Conservation (phyloP, 164 flowering plant genomes). For the Magnolia changhungtana region DNA sequence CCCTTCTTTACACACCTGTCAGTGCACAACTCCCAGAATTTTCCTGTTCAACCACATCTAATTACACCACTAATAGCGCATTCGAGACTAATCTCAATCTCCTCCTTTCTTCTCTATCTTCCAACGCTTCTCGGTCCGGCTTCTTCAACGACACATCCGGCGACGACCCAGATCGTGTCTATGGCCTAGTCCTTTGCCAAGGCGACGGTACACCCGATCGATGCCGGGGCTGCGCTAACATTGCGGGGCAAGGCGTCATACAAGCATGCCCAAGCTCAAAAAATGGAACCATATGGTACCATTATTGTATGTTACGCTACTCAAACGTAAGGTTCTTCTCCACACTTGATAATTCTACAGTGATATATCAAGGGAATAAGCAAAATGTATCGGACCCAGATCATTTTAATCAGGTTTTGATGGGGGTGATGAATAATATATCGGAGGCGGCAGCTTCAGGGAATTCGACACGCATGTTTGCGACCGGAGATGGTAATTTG, state of each 20-base stretch:
- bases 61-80: not conserved
- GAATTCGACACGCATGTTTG: constrained; percentile 19
- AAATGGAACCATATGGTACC: not conserved
- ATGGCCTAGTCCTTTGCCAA: constrained; percentile 2
- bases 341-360: not conserved
- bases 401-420: not conserved
- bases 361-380: not conserved
- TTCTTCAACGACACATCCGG: not conserved
- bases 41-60: not conserved
- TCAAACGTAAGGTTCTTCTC: not conserved
- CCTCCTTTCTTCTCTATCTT: not conserved
- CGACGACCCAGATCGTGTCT: not conserved
- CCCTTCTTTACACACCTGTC: not conserved
- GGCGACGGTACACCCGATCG: not conserved
- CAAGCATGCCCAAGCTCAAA: not conserved
- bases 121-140: not conserved
- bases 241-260: not conserved
- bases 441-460: not conserved
- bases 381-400: not conserved
- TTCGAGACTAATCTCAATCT: not conserved
- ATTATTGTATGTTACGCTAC: not conserved
- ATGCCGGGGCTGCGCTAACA: not conserved
- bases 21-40: not conserved
- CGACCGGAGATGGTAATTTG: constrained; percentile 25
- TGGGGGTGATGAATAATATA: not conserved